Evolutionary conservation across 306 rosid species (phyloP).

Genomic region (Potentilla sterilis): DNA sequence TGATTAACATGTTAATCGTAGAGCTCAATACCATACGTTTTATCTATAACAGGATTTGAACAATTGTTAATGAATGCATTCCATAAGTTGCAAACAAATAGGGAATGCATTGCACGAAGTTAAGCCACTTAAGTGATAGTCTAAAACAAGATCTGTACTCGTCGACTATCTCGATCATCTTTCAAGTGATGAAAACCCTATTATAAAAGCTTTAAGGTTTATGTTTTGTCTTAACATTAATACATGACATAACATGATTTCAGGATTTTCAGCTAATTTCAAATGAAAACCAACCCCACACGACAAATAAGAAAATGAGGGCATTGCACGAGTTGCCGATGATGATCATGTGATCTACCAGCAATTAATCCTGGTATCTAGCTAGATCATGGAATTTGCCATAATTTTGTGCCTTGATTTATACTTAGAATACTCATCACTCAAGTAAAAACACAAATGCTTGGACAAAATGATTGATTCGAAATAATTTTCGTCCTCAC

Average conservation of each 20-base stretch:
- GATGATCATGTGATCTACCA: conserved; percentile 1
- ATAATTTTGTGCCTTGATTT: neutral
- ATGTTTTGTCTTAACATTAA: neutral
- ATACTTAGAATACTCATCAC: conserved; percentile 2
- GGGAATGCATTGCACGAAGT: neutral
- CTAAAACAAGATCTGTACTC: neutral
- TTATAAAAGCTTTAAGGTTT: too few species aligned
- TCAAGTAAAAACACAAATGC: neutral
- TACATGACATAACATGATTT: neutral
- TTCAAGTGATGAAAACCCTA: neutral
- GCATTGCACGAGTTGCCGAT: neutral
- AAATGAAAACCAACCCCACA: neutral
- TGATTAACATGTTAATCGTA: too few species aligned
- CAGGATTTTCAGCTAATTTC: neutral
- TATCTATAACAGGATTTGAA: neutral
- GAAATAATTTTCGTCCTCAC: conserved; percentile 8
- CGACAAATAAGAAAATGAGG: neutral
- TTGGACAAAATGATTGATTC: conserved; percentile 11
- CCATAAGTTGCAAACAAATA: neutral
- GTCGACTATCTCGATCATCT: too few species aligned
- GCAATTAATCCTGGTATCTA: neutral
- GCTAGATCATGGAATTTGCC: neutral
- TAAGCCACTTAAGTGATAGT: neutral
- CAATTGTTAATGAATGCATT: neutral
- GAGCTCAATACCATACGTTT: neutral